Evolutionary conservation across 148 eudicot genomes (phyloP), one percentile per base, ranked within the genome.

Genomic region (Silene latifolia): DNA sequence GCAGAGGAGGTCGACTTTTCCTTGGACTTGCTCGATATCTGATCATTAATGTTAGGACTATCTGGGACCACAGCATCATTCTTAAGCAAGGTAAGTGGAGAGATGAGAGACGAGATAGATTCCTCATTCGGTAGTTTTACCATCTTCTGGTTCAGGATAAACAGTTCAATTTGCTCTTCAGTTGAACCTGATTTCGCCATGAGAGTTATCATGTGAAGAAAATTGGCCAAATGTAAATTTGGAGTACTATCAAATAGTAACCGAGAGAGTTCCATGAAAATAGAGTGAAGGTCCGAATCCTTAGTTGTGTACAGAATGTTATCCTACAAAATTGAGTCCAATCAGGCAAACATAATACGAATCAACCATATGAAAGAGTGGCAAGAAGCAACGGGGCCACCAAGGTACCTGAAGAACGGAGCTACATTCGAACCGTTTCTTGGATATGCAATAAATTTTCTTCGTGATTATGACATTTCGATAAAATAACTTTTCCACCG

Each of bases 141-240:
- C 76, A 92, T 81, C 76, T 94, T 90, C 81, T 94, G 98, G 85
- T 94, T 90, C 58, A 89, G 74, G 60, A 92, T 84, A 70, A 94
- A 94, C 64, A 77, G 83, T 53, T 94, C 97, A 4, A 83, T 82
- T 78, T 91, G 92, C 82, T 88, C 91, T 81, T 89, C 89, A 7
- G 83, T 89, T 72, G 90, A 89, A 47, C 93, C 93, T 73, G 98
- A 90, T 83, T 87, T 89, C 4, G 78, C 93, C 96, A 90, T 91
- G 56, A 90, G 82, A 64, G 90, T 85, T 67, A 94, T 85, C 97
- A 90, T 89, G 81, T 87, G 92, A 73, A 94, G 97, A 67, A 94
- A 92, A 83, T 94, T 92, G 67, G 98, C 98, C 74, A 94, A 81
- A 69, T 87, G 92, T 54, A 91, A 78, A 72, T 92, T 86, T 8